Evolutionary conservation across 148 eudicot genomes (phyloP).

Genomic region (Selenicereus undatus): DNA sequence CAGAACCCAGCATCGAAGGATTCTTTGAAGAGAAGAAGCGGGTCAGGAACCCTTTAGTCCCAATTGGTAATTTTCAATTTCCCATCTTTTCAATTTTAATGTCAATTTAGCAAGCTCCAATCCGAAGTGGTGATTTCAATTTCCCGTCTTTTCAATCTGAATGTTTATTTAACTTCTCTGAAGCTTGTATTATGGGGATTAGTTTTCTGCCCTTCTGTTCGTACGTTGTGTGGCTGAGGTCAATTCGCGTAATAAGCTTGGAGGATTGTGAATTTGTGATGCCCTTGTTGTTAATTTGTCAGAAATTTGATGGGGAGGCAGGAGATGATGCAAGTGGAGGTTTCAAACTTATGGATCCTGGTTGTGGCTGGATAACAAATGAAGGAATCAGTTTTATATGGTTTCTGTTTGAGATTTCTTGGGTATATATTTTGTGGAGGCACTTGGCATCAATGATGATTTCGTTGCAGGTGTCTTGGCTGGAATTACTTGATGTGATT

Average conservation of each 20-base stretch:
- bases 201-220: no score
- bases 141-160: no score
- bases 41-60: slow-evolving; percentile 67
- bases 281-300: not conserved
- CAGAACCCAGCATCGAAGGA: slow-evolving; percentile 37
- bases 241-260: no score
- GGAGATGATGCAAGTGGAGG: no score
- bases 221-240: no score
- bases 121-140: no score
- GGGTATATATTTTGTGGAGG: not conserved
- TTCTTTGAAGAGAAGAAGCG: slow-evolving; percentile 58
- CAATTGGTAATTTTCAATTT: slow-evolving; percentile 46
- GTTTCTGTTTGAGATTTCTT: not conserved
- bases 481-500: not conserved
- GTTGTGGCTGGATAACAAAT: no score
- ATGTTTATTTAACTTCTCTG: no score
- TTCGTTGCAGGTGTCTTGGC: not conserved
- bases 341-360: no score
- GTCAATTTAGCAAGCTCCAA: not conserved
- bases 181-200: no score
- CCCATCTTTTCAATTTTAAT: not conserved
- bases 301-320: not conserved
- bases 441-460: not conserved
- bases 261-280: no score
- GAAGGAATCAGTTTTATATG: no score